These are phyloP conservation scores for Xerophyta viscosa DNA, from an alignment of 106 monocot species.

Conservation along the genomic window DNA sequence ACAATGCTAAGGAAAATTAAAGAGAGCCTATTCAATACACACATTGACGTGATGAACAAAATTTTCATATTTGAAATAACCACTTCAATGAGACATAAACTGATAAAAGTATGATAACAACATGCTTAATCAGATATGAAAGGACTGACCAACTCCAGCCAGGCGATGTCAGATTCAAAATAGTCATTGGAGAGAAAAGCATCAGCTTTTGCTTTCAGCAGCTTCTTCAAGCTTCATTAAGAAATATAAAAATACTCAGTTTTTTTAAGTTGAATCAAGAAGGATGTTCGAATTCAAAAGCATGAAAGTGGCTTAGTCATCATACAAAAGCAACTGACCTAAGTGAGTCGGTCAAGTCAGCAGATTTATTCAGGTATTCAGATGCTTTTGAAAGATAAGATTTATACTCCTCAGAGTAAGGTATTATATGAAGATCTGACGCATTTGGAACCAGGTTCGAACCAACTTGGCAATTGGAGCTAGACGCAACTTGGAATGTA, in stretches of 20 bases:
- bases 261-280: too few relatives aligned
- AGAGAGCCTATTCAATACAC: too few relatives aligned
- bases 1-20: too few relatives aligned
- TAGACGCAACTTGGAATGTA: slow-evolving; percentile 11
- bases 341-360: slow-evolving; percentile 53
- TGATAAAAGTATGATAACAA: not conserved
- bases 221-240: slow-evolving; percentile 61
- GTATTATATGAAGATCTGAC: slow-evolving; percentile 47
- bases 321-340: slow-evolving; percentile 38
- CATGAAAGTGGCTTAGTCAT: not conserved
- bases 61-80: too few relatives aligned
- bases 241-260: too few relatives aligned
- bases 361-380: slow-evolving; percentile 58
- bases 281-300: too few relatives aligned
- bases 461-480: slow-evolving; percentile 3
- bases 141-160: slow-evolving; percentile 90
- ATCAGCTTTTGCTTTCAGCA: slow-evolving; percentile 74
- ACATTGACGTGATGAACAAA: too few relatives aligned
- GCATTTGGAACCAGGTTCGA: not conserved
- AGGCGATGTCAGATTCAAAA: slow-evolving; percentile 94
- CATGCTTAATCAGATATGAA: too few relatives aligned
- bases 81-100: not conserved
- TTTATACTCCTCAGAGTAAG: slow-evolving; percentile 77
- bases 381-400: slow-evolving; percentile 53
- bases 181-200: slow-evolving; percentile 96